Evolutionary conservation across 805 yeast species (phyloP).

Genomic region (Starmerella roubikii): DNA sequence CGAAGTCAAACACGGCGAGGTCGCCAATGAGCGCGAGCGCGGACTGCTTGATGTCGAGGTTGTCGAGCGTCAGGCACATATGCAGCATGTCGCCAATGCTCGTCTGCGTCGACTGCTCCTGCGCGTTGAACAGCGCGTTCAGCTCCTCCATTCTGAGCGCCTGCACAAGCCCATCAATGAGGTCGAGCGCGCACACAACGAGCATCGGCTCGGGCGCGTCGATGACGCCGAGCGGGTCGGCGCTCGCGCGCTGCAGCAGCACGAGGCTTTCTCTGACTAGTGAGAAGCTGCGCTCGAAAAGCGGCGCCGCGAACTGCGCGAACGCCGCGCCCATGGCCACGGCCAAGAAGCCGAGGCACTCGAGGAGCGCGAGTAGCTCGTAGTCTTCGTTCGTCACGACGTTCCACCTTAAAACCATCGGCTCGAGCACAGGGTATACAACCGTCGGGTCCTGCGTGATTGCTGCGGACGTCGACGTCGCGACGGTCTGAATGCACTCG

Average conservation of each 20-base stretch:
- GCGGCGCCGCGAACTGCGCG: conserved; percentile 79
- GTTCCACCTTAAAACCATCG: conserved; percentile 73
- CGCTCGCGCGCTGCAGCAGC: conserved; percentile 45
- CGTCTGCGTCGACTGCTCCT: conserved; percentile 28
- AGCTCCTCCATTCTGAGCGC: conserved; percentile 37
- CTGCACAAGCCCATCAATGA: conserved; percentile 85
- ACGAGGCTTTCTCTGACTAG: conserved; percentile 59
- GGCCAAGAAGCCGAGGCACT: conserved; percentile 85
- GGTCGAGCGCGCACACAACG: conserved; percentile 73
- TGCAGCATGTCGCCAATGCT: conserved; percentile 44
- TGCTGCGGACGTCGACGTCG: conserved; percentile 55
- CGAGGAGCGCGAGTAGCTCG: conserved; percentile 82
- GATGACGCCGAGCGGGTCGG: conserved; percentile 40
- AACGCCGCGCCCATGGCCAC: conserved; percentile 72
- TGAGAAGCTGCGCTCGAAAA: conserved; percentile 61
- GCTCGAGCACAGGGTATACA: conserved; percentile 58
- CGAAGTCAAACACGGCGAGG: conserved; percentile 50
- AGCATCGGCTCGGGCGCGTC: conserved; percentile 80
- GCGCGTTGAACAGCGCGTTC: conserved; percentile 15
- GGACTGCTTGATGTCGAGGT: conserved; percentile 83
- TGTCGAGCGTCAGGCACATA: conserved; percentile 39
- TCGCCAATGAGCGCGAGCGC: conserved; percentile 88
- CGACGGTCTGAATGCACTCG: conserved; percentile 82
- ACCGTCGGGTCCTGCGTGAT: conserved; percentile 39
- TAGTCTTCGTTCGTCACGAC: conserved; percentile 58